phyloP scores from a whole-genome alignment of 2,329 filamentous ascomycete species.

The Diplocarpon rosae region DNA sequence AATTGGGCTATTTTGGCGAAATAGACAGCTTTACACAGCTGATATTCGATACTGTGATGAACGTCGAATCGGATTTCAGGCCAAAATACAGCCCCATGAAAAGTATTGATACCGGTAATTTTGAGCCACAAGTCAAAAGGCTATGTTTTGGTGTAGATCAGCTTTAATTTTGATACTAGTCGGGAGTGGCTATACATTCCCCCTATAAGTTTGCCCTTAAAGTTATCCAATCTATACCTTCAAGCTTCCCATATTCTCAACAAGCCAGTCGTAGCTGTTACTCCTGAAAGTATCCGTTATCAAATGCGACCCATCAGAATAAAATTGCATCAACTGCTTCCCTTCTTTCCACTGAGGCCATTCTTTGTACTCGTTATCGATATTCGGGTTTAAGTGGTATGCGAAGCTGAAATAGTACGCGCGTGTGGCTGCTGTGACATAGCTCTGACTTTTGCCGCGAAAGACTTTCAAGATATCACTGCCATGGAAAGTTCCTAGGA shows the following conservation, averaged over 20 bases:
- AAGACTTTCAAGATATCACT: slow-evolving; percentile 60
- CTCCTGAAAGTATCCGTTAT: slow-evolving; percentile 38
- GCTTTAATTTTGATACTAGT: too few relatives aligned
- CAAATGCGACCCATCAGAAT: slow-evolving; percentile 28
- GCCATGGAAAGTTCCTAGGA: slow-evolving; percentile 66
- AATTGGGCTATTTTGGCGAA: too few relatives aligned
- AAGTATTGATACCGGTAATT: too few relatives aligned
- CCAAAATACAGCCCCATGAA: too few relatives aligned
- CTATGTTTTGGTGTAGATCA: too few relatives aligned
- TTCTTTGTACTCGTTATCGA: slow-evolving; percentile 29
- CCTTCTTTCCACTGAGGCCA: slow-evolving; percentile 45
- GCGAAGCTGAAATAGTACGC: slow-evolving; percentile 66
- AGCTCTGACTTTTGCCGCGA: slow-evolving; percentile 21
- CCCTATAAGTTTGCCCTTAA: not conserved
- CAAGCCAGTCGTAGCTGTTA: slow-evolving; percentile 33
- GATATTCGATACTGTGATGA: too few relatives aligned
- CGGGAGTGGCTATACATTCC: too few relatives aligned
- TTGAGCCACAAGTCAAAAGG: too few relatives aligned
- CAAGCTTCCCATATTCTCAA: slow-evolving; percentile 18
- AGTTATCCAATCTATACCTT: not conserved
- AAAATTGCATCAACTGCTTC: slow-evolving; percentile 40
- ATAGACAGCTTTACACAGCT: too few relatives aligned
- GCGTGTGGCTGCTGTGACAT: slow-evolving; percentile 46
- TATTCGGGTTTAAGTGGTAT: slow-evolving; percentile 60
- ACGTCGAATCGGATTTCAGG: too few relatives aligned